phyloP scores from a whole-genome alignment of 352 stramenopile species.

The Phytophthora litchii region DNA sequence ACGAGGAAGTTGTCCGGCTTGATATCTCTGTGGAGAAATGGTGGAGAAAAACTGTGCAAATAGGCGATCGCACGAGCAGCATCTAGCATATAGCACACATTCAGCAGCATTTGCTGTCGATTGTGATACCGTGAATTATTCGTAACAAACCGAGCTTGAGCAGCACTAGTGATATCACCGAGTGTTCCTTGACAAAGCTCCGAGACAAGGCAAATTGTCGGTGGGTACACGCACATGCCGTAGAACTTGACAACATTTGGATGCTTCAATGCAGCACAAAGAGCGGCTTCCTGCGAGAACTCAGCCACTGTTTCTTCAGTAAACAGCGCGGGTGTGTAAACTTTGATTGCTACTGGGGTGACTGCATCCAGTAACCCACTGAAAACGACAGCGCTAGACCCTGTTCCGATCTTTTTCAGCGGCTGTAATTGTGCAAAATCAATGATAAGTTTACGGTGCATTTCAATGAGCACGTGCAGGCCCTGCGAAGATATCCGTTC shows the following conservation, averaged over 20 bases:
- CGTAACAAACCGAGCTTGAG: constrained; percentile 10
- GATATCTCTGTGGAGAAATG: constrained; percentile 78
- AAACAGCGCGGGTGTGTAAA: constrained; percentile 61
- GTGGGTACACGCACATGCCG: constrained; percentile 75
- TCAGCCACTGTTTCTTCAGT: constrained; percentile 56
- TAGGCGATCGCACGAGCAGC: constrained; percentile 65
- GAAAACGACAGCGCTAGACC: constrained; percentile 55
- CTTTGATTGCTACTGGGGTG: constrained; percentile 61
- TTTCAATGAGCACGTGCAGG: constrained; percentile 72
- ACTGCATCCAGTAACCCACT: constrained; percentile 39
- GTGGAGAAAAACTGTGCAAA: constrained; percentile 74
- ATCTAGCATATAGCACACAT: constrained; percentile 75
- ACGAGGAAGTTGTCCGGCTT: constrained; percentile 86
- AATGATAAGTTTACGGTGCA: constrained; percentile 76
- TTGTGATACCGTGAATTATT: constrained; percentile 2
- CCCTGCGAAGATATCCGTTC: constrained; percentile 46
- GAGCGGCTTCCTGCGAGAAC: constrained; percentile 63
- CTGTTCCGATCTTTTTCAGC: constrained; percentile 54
- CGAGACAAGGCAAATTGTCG: constrained; percentile 71
- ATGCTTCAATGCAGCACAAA: constrained; percentile 58
- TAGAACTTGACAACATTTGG: constrained; percentile 60
- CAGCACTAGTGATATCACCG: constrained; percentile 37
- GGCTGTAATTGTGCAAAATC: constrained; percentile 77
- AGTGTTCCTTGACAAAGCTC: constrained; percentile 79
- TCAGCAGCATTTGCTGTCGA: constrained; percentile 60